Evolutionary conservation across 306 rosid species (phyloP).

Genomic region (Cucurbita pepo): DNA sequence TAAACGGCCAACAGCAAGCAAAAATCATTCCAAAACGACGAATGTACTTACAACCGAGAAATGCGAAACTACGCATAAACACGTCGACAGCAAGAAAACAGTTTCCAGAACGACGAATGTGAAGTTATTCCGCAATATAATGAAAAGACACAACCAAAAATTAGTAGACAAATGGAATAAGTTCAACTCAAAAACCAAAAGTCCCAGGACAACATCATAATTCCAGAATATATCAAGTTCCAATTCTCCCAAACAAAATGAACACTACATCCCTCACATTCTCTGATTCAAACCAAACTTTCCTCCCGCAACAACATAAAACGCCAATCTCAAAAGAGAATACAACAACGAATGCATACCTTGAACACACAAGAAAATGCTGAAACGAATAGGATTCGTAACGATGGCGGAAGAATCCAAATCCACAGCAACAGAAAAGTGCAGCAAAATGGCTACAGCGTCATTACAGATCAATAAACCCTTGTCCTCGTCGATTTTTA

Average conservation of each 20-base stretch:
- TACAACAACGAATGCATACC: background rate
- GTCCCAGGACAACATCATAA: background rate
- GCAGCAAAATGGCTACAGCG: background rate
- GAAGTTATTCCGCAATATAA: no score
- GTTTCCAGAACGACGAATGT: background rate
- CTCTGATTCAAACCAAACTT: background rate
- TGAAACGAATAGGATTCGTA: background rate
- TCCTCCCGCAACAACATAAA: background rate
- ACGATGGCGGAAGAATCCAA: background rate
- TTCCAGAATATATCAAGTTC: background rate
- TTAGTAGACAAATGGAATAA: background rate
- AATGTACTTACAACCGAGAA: background rate
- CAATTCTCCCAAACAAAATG: background rate
- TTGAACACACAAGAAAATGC: background rate
- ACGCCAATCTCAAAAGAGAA: background rate
- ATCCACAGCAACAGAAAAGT: background rate
- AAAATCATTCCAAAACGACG: background rate
- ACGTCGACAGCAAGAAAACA: background rate
- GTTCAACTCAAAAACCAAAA: background rate
- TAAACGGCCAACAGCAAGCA: background rate
- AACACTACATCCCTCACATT: background rate
- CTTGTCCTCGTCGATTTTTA: background rate
- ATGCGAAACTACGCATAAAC: background rate
- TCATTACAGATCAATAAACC: background rate
- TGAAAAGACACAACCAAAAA: background rate